Conservation (phyloP, 139 green algal genomes). For the Dunaliella primolecta region DNA sequence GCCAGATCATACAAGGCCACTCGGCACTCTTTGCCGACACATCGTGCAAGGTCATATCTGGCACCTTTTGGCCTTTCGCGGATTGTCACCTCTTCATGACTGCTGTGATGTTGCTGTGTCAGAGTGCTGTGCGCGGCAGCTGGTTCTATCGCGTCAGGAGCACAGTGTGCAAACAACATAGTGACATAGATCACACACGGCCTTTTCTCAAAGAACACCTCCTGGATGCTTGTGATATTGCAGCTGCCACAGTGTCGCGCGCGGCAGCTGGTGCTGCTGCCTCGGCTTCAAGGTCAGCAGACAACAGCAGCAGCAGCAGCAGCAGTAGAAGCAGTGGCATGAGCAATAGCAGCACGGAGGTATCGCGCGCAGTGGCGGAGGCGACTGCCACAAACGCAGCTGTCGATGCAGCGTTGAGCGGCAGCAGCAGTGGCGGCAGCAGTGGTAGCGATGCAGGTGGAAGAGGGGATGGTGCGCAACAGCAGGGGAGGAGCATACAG, state of each 20-base stretch:
- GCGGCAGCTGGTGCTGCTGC: neutral
- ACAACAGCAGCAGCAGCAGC: neutral
- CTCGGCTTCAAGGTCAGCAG: neutral
- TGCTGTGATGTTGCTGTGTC: constrained; percentile 10
- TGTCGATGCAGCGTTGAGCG: neutral
- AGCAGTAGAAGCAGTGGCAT: constrained; percentile 9
- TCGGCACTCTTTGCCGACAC: no score
- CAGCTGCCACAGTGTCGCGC: neutral
- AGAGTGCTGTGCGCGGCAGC: neutral
- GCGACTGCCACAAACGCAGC: neutral
- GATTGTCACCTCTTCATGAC: no score
- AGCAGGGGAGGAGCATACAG: neutral
- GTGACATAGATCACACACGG: no score
- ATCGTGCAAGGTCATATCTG: no score
- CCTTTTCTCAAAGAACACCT: neutral
- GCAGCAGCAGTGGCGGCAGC: neutral
- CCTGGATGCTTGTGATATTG: neutral
- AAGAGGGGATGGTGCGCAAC: neutral
- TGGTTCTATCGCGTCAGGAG: neutral
- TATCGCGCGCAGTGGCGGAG: neutral
- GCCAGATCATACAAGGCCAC: no score
- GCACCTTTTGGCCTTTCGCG: no score
- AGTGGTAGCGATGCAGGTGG: neutral
- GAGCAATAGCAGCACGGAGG: neutral
- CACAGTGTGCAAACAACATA: neutral